These are phyloP conservation scores for Agaricus blazei DNA, from an alignment of 768 basidiomycete species.

Conservation along the genomic window DNA sequence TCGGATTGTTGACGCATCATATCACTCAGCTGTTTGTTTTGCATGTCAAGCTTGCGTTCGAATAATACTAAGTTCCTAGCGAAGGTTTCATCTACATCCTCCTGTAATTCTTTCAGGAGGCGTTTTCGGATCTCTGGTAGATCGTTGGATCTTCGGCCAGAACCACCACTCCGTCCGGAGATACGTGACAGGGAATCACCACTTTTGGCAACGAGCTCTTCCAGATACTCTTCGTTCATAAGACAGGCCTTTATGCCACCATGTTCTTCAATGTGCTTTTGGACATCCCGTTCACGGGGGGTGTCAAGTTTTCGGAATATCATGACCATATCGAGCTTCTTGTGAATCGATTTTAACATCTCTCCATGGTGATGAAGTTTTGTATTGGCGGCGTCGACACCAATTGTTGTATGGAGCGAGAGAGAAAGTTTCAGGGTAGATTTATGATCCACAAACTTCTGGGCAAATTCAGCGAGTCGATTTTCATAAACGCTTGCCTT, in stretches of 20 bases:
- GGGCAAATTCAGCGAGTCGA: constrained; percentile 26
- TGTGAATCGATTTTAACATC: constrained; percentile 18
- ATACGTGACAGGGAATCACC: constrained; percentile 24
- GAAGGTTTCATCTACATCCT: constrained; percentile 32
- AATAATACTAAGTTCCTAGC: constrained; percentile 35
- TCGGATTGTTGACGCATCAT: constrained; percentile 26
- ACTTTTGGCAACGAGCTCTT: constrained; percentile 24
- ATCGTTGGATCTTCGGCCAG: constrained; percentile 18
- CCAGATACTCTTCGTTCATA: constrained; percentile 27
- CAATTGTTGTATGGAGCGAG: constrained; percentile 30
- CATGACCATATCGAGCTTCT: constrained; percentile 26
- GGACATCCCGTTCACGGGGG: constrained; percentile 31
- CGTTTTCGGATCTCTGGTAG: constrained; percentile 23
- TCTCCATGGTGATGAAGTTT: constrained; percentile 20
- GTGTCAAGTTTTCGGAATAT: constrained; percentile 35
- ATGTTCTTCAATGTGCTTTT: constrained; percentile 31
- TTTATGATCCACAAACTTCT: constrained; percentile 26
- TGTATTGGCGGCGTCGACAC: constrained; percentile 27
- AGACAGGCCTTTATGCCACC: constrained; percentile 32
- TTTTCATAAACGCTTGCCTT: constrained; percentile 31
- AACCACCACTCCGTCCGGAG: constrained; percentile 17
- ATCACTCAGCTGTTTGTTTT: constrained; percentile 31
- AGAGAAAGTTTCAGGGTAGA: constrained; percentile 30
- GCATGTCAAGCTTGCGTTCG: constrained; percentile 40
- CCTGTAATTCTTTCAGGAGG: constrained; percentile 26